These are phyloP conservation scores for Exophiala viscosa DNA, from an alignment of 2,329 filamentous ascomycete species.

Conservation along the genomic window DNA sequence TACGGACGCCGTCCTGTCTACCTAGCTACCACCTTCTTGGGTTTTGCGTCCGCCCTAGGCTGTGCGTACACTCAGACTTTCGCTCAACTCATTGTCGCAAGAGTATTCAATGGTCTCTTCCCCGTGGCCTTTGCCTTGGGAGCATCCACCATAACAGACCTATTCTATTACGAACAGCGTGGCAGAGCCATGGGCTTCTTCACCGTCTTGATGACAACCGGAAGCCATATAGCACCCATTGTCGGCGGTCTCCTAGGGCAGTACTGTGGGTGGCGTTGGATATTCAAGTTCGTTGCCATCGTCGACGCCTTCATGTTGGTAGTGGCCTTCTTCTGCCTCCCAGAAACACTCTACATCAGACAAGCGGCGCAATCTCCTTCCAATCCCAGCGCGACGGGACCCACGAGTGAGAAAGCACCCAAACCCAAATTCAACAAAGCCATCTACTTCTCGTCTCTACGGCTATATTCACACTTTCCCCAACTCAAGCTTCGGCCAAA, in stretches of 20 bases:
- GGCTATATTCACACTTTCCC: conserved; percentile 18
- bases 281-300: conserved; percentile 31
- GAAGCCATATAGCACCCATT: conserved; percentile 32
- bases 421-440: conserved; percentile 7
- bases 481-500: conserved; percentile 15
- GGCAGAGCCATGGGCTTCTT: conserved; percentile 33
- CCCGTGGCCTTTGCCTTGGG: conserved; percentile 33
- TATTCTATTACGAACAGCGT: conserved; percentile 34
- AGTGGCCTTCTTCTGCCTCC: conserved; percentile 30
- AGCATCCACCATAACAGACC: conserved; percentile 31
- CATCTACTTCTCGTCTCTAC: conserved; percentile 22
- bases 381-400: neutral
- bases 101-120: conserved; percentile 32
- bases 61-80: conserved; percentile 26
- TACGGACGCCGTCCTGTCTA: conserved; percentile 37
- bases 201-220: conserved; percentile 31
- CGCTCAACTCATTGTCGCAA: conserved; percentile 20
- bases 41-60: conserved; percentile 30
- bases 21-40: conserved; percentile 32
- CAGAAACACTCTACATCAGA: conserved; percentile 33
- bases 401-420: neutral
- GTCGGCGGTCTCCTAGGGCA: conserved; percentile 25
- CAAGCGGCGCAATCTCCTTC: neutral
- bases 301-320: conserved; percentile 30
- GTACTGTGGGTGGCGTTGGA: conserved; percentile 27